Conservation (phyloP, 2,329 filamentous ascomycete species). For the Aureobasidium sp. region DNA sequence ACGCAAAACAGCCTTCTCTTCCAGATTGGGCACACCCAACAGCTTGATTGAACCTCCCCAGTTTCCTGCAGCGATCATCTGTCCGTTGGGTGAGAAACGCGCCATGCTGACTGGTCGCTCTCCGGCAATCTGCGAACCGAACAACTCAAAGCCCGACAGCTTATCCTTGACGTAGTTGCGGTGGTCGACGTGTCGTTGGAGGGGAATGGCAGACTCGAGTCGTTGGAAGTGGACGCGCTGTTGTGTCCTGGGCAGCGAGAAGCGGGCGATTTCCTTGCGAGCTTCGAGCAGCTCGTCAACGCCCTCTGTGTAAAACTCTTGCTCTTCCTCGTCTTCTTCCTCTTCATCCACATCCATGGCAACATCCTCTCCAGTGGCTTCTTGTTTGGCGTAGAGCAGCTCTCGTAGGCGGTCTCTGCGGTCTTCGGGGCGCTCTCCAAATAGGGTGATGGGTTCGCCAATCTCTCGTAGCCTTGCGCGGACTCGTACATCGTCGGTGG, state of each 20-base stretch:
- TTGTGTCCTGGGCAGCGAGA: conserved; percentile 85
- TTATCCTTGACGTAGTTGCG: conserved; percentile 89
- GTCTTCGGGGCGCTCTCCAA: conserved; percentile 89
- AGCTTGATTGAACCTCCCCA: conserved; percentile 93
- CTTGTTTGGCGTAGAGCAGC: conserved; percentile 74
- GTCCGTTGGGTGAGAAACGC: conserved; percentile 86
- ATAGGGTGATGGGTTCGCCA: conserved; percentile 94
- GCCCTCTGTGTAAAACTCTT: conserved; percentile 96
- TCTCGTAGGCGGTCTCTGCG: conserved; percentile 88
- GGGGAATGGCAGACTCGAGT: conserved; percentile 81
- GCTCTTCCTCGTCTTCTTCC: conserved; percentile 75
- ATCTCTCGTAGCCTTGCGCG: conserved; percentile 83
- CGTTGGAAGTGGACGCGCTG: conserved; percentile 81
- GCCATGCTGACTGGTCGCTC: conserved; percentile 94
- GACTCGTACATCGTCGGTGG: conserved; percentile 92
- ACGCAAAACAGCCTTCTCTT: conserved; percentile 79
- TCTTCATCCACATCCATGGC: conserved; percentile 55
- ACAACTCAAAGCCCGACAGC: conserved; percentile 85
- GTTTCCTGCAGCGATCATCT: conserved; percentile 88
- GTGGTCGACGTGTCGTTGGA: conserved; percentile 93
- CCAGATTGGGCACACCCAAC: conserved; percentile 83
- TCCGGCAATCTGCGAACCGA: conserved; percentile 92
- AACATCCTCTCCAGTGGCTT: conserved; percentile 61
- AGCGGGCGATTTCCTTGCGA: conserved; percentile 81
- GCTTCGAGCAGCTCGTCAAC: conserved; percentile 78